Evolutionary conservation across 805 yeast genomes (phyloP).

Genomic region (Komagataella populi): DNA sequence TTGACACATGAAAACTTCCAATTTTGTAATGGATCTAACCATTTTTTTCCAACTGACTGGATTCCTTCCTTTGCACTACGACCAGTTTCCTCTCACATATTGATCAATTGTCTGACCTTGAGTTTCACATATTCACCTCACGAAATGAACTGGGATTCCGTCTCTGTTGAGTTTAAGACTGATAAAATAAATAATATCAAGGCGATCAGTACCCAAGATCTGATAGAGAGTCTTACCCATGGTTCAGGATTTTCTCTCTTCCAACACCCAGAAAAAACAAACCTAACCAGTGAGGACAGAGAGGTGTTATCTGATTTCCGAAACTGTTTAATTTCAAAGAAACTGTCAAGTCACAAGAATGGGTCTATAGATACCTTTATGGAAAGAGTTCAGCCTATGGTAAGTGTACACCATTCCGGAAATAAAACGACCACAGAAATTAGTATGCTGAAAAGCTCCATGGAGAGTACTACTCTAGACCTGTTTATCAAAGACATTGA

Average conservation of each 20-base stretch:
- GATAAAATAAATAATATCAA: neutral
- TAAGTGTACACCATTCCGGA: neutral
- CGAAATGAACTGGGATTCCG: neutral
- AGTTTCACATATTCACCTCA: neutral
- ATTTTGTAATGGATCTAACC: neutral
- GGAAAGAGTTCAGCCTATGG: neutral
- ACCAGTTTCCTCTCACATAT: neutral
- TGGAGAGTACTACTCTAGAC: neutral
- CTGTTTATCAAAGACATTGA: neutral
- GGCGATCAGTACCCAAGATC: neutral
- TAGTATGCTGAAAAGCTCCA: neutral
- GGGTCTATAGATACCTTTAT: neutral
- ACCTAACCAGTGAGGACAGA: neutral
- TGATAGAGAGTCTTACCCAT: neutral
- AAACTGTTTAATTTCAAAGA: neutral
- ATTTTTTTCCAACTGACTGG: neutral
- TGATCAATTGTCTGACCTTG: neutral
- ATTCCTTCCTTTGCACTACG: neutral
- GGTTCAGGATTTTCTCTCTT: neutral
- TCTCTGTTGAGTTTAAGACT: neutral
- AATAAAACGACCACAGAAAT: neutral
- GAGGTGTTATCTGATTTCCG: neutral
- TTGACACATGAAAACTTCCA: neutral
- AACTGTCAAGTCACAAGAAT: neutral
- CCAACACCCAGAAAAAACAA: neutral